phyloP scores from a whole-genome alignment of 371 early-diverging fungal genomes.

The Mortierella sp. region DNA sequence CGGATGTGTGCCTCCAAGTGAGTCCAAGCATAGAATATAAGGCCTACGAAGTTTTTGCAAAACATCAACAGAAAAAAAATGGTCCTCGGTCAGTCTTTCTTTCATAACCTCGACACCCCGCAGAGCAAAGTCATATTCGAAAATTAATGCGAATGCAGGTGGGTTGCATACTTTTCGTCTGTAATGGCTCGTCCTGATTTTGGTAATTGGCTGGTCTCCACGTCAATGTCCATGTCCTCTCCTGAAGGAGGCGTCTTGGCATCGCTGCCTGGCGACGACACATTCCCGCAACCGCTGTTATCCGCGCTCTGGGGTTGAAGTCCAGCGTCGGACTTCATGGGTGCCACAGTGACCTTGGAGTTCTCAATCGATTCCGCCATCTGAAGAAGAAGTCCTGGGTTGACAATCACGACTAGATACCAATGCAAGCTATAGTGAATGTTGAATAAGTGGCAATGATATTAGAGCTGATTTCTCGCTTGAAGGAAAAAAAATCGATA shows the following conservation, averaged over 20 bases:
- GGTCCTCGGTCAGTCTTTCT: not conserved
- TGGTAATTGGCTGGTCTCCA: not conserved
- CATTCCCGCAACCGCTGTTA: not conserved
- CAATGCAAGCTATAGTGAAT: slow-evolving; percentile 67
- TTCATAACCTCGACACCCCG: not conserved
- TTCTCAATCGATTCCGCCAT: slow-evolving; percentile 2
- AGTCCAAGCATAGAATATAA: slow-evolving; percentile 66
- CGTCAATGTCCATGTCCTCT: slow-evolving; percentile 12
- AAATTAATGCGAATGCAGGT: not conserved
- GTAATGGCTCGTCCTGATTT: not conserved
- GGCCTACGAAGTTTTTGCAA: slow-evolving; percentile 27
- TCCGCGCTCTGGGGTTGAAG: not conserved
- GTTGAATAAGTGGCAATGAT: too few relatives aligned
- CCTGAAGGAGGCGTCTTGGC: slow-evolving; percentile 8
- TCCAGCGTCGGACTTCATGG: not conserved
- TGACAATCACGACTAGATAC: slow-evolving; percentile 77
- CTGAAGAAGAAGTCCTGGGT: slow-evolving; percentile 58
- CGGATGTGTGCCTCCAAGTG: slow-evolving; percentile 63
- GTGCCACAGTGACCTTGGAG: not conserved
- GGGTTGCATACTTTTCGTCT: slow-evolving; percentile 6
- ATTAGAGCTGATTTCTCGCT: not conserved
- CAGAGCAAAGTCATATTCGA: not conserved
- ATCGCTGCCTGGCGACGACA: not conserved
- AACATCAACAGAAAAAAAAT: not conserved
- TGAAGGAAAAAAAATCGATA: not conserved